Base-by-base conservation (phyloP, 1,139 yeast species). In the Suzukiozyma palmioleophila region DNA sequence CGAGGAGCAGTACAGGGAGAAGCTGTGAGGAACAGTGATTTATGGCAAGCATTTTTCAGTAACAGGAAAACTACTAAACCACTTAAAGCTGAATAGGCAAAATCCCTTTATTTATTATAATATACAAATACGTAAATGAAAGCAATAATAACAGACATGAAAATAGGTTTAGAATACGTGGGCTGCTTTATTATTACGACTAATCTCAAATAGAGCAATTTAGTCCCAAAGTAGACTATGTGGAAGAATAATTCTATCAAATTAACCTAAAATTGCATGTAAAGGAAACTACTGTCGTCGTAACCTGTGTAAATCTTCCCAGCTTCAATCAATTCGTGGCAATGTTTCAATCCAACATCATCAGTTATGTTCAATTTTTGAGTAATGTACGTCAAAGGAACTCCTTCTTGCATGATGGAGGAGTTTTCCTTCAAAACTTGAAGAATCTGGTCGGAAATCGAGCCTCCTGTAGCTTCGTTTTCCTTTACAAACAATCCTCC, bases 361-460 rank as follows among this genome's bases (percentile, higher is more conserved):
- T 66, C 69, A 26, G 73, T 52, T n/a, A 82, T 48, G 34, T 65
- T 67, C 49, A 83, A 63, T 29, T 72, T 69, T 52, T 80, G 84
- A 14, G 80, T 70, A 44, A 84, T 75, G 43, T 76, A 69, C 42
- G 73, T 75, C 14, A 79, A 64, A 15, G 87, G 88, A 8, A 84
- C 88, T 47, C 92, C 92, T 53, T 83, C 89, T 10, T 78, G 69
- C 80, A 83, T 82, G 12, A 77, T 64, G 36, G 73, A 69, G 32
- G 79, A 69, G 49, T 77, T 60, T 42, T 72, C 72, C 48, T 67
- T 64, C 55, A 82, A 64, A 34, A 76, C 67, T n/a, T 68, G 68
- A 41, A 69, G 64, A 32, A 81, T 70, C 47, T 59, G 66, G 39
- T 77, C 78, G 27, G 59, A 51, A 8, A 61, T 53, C 14, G 76